Evolutionary conservation across 192 early-diverging fungal genomes (phyloP).

Genomic region (Phlyctochytrium arcticum): DNA sequence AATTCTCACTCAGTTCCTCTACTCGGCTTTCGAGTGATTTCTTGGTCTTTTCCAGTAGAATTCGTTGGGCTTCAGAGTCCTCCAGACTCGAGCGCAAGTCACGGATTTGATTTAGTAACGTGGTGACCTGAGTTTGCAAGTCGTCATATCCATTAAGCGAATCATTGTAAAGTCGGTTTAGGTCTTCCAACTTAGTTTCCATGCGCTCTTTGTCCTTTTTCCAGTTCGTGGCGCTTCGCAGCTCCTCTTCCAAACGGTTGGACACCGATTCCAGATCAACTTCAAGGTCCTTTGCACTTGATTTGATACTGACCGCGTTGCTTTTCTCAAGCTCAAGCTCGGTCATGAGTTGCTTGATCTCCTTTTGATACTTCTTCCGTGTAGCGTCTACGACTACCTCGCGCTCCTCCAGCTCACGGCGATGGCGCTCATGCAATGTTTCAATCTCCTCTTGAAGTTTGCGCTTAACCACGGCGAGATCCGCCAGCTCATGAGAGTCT

Average conservation of each 20-base stretch:
- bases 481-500: conserved; percentile 61
- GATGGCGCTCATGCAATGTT: conserved; percentile 64
- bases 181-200: conserved; percentile 65
- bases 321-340: conserved; percentile 75
- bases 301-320: conserved; percentile 58
- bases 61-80: conserved; percentile 65
- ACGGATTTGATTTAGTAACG: conserved; percentile 49
- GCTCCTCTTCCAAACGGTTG: conserved; percentile 64
- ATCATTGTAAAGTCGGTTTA: conserved; percentile 63
- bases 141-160: conserved; percentile 56
- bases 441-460: conserved; percentile 75
- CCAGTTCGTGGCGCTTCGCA: conserved; percentile 59
- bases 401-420: conserved; percentile 71
- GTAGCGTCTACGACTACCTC: conserved; percentile 67
- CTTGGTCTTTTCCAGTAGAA: conserved; percentile 65
- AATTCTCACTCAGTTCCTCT: conserved; percentile 68
- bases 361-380: conserved; percentile 79
- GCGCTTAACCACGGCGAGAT: conserved; percentile 64
- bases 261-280: conserved; percentile 57
- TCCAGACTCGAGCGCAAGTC: conserved; percentile 56
- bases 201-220: conserved; percentile 80
- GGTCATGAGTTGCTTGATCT: conserved; percentile 70
- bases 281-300: conserved; percentile 66
- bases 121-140: conserved; percentile 54
- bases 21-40: conserved; percentile 68